Conservation (phyloP, 192 early-diverging fungal species). For the Umbelopsis sp. region DNA sequence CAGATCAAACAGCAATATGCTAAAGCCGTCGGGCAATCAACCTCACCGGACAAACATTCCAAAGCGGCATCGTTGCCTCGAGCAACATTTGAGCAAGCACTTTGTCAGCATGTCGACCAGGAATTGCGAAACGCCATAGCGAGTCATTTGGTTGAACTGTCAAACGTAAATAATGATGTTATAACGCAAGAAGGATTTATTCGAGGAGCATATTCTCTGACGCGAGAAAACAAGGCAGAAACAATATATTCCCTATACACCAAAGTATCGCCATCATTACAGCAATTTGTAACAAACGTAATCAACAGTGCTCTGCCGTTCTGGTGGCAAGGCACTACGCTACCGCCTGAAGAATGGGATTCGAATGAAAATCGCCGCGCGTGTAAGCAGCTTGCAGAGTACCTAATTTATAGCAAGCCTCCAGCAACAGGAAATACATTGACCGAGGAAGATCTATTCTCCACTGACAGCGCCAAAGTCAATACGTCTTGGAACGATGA, state of each 20-base stretch:
- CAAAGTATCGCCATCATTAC: background rate
- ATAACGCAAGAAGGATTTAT: slow-evolving; percentile 12
- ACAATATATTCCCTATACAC: background rate
- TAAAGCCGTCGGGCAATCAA: background rate
- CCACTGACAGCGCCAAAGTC: background rate
- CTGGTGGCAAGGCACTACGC: background rate
- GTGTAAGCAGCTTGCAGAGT: background rate
- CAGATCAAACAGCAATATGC: slow-evolving; percentile 11
- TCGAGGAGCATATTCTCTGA: background rate
- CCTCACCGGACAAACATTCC: background rate
- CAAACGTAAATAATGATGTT: background rate
- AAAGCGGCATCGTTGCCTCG: background rate
- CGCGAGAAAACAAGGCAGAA: background rate
- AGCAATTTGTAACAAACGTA: background rate
- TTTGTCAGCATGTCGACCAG: background rate
- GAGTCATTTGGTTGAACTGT: background rate
- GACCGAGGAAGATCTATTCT: background rate
- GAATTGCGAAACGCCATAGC: background rate
- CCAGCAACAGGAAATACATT: background rate
- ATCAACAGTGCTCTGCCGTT: background rate
- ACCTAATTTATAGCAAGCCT: background rate
- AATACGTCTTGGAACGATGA: background rate
- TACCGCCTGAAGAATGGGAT: background rate
- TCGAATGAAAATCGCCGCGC: background rate
- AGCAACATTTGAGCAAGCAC: background rate